Conservation (phyloP, 2,329 filamentous ascomycete species). For the Chaetomium sp. region DNA sequence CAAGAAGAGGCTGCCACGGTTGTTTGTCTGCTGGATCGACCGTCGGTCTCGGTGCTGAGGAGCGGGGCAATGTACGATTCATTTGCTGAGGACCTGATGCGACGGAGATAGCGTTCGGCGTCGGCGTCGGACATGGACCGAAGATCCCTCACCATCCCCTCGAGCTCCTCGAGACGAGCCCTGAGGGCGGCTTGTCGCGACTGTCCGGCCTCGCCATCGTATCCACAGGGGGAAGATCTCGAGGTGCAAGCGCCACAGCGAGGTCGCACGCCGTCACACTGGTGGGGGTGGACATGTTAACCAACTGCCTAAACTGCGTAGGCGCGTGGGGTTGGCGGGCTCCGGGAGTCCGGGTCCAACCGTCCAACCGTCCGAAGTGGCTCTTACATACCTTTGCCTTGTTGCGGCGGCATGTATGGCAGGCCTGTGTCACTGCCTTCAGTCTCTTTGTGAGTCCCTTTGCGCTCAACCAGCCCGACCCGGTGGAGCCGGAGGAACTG, state of each 20-base stretch:
- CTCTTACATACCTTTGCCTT: constrained; percentile 37
- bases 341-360: neutral
- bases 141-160: constrained; percentile 37
- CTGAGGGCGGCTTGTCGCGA: constrained; percentile 39
- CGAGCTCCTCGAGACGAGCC: constrained; percentile 37
- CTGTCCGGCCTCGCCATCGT: constrained; percentile 40
- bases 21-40: neutral
- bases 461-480: constrained; percentile 5
- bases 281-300: neutral
- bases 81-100: constrained; percentile 32
- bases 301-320: neutral
- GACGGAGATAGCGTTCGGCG: constrained; percentile 34
- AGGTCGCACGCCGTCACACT: constrained; percentile 41
- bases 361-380: neutral
- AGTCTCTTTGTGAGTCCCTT: constrained; percentile 28
- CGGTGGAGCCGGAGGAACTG: constrained; percentile 1
- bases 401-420: constrained; percentile 37
- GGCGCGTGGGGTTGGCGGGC: neutral
- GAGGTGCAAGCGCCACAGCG: constrained; percentile 38
- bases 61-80: constrained; percentile 21
- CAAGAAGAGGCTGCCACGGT: neutral
- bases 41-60: constrained; percentile 3
- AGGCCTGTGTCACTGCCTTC: constrained; percentile 38
- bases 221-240: constrained; percentile 38
- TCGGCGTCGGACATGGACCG: constrained; percentile 34